Percentiles rank a stretch among this genome's conserved stretches.
phyloP scores from a whole-genome alignment of 2,329 filamentous ascomycete genomes.

The Colletotrichum aenigma region DNA sequence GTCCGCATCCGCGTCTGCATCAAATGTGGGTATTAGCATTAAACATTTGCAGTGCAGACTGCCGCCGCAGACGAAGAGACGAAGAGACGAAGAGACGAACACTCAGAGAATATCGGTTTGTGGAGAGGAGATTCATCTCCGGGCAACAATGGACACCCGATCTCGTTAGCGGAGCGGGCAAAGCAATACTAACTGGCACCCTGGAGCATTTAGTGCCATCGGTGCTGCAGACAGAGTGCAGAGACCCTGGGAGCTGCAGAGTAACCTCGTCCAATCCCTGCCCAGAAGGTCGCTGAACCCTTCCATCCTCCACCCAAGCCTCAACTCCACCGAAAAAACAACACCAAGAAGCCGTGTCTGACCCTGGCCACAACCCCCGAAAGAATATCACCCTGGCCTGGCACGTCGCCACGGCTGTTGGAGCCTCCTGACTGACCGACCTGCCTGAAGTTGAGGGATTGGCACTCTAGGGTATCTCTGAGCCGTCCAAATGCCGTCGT shows the following conservation, averaged over 20 bases:
- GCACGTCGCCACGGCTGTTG: neutral
- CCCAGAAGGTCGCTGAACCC: conserved; percentile 2
- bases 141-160: conserved; percentile 13
- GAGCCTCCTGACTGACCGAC: neutral
- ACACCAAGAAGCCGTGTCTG: neutral
- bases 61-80: neutral
- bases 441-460: conserved; percentile 1
- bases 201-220: neutral
- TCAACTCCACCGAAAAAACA: conserved; percentile 11
- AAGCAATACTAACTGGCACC: neutral
- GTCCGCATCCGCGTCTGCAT: neutral
- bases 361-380: neutral
- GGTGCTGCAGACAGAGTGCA: conserved; percentile 3
- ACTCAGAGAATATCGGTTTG: neutral
- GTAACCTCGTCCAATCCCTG: conserved; percentile 1
- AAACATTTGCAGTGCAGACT: neutral
- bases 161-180: neutral
- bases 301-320: conserved; percentile 5
- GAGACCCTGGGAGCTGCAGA: neutral
- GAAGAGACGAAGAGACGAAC: neutral
- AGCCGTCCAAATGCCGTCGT: neutral
- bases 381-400: neutral
- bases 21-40: neutral
- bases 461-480: neutral
- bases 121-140: conserved; percentile 17